These are phyloP conservation scores for Tubosaeta sp. DNA, from an alignment of 768 basidiomycete species.

Conservation along the genomic window DNA sequence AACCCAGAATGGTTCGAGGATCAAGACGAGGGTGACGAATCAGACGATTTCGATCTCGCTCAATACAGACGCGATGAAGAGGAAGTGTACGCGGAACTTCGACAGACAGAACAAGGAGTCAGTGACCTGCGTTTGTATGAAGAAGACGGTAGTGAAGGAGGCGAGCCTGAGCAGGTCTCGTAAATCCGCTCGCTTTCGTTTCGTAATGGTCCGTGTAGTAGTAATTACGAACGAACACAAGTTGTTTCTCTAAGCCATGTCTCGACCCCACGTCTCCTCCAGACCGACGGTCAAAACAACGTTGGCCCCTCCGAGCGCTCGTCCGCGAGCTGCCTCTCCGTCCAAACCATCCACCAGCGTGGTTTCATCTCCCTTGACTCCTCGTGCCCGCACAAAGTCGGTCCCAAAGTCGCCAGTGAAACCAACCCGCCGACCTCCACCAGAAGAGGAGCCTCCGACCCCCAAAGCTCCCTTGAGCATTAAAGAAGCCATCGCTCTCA, in stretches of 20 bases:
- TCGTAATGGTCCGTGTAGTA: conserved; percentile 12
- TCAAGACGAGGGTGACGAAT: conserved; percentile 45
- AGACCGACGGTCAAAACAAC: conserved; percentile 29
- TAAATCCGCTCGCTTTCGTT: conserved; percentile 1
- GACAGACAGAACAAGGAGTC: conserved; percentile 16
- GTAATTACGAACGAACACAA: conserved; percentile 1
- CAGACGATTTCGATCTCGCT: conserved; percentile 54
- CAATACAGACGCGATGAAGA: conserved; percentile 49
- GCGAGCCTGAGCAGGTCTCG: background rate
- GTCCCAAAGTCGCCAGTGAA: conserved; percentile 34
- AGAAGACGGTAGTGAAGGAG: conserved; percentile 15
- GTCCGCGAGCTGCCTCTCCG: conserved; percentile 28
- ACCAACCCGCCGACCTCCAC: conserved; percentile 19
- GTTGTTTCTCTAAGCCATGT: conserved; percentile 27
- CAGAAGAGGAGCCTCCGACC: conserved; percentile 24
- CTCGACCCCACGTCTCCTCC: conserved; percentile 36
- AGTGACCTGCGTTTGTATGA: conserved; percentile 16
- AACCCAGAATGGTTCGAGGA: conserved; percentile 94
- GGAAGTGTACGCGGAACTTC: conserved; percentile 26
- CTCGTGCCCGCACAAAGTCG: conserved; percentile 37
- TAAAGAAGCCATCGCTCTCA: conserved; percentile 76
- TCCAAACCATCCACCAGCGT: conserved; percentile 28
- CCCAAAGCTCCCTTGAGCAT: conserved; percentile 44
- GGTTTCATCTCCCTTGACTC: conserved; percentile 21
- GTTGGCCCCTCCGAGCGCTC: conserved; percentile 27